A percentile compares a stretch with the other conserved stretches of the same genome.
Evolutionary conservation across 23 red algal species (phyloP).

Genomic region (Cyanidiococcus yangmingshanensis): DNA sequence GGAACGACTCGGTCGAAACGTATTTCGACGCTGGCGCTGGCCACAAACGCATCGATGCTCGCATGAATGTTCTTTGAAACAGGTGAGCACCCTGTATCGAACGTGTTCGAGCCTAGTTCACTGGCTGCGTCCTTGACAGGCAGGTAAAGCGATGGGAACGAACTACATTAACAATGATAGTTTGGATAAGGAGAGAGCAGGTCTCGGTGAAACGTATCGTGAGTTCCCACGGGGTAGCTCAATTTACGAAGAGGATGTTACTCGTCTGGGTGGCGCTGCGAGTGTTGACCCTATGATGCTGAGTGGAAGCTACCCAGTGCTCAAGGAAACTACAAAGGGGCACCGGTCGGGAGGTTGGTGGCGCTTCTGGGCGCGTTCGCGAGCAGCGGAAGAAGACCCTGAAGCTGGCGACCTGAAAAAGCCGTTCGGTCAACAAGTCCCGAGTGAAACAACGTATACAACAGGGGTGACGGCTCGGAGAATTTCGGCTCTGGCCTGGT

Average conservation of each 20-base stretch:
- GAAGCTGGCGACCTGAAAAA: background rate
- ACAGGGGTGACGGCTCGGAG: conserved; percentile 3
- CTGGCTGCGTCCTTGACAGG: too few species aligned
- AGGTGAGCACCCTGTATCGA: too few species aligned
- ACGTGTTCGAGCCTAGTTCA: too few species aligned
- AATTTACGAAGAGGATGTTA: background rate
- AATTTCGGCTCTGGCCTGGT: background rate
- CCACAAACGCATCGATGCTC: too few species aligned
- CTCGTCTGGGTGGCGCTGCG: background rate
- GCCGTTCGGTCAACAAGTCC: background rate
- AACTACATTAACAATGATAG: too few species aligned
- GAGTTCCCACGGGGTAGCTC: background rate
- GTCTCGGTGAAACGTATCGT: background rate
- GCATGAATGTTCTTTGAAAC: too few species aligned
- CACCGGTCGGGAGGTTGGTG: background rate
- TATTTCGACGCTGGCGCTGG: too few species aligned
- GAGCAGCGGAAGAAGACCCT: background rate
- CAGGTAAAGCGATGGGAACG: too few species aligned
- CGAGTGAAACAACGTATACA: background rate
- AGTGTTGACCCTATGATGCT: background rate
- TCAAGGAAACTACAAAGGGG: background rate
- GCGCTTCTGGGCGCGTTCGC: background rate
- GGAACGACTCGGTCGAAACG: too few species aligned
- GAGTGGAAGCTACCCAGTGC: background rate
- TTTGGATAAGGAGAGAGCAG: too few species aligned